Conservation (phyloP, 176 grass and related monocot genomes). For the Metroxylon sagu region DNA sequence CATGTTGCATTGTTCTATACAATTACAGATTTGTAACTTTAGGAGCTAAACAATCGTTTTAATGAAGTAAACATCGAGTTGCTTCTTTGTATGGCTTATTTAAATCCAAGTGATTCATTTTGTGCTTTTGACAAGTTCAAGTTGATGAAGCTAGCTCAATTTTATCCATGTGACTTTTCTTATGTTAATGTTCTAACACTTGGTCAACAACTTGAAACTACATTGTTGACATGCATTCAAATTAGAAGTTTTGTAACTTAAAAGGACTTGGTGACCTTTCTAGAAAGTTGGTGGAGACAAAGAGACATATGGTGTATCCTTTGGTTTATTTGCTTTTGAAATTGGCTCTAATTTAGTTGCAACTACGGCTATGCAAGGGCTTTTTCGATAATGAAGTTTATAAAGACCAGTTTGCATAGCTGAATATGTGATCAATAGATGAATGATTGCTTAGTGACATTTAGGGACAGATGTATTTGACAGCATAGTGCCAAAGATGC, state of each 20-base stretch:
- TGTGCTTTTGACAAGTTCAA: neutral
- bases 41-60: no score
- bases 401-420: neutral
- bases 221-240: neutral
- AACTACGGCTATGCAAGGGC: no score
- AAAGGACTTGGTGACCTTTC: neutral
- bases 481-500: no score
- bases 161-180: neutral
- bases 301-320: neutral
- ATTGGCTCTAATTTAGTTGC: neutral
- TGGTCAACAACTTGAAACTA: neutral
- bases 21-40: no score
- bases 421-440: no score
- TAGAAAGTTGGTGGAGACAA: neutral
- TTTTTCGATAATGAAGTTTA: no score
- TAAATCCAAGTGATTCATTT: neutral
- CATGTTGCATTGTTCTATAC: neutral
- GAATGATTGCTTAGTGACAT: no score
- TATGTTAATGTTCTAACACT: neutral
- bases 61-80: neutral
- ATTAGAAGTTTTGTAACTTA: neutral
- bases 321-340: neutral
- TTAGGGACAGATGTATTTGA: no score
- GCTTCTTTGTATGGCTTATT: neutral
- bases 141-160: neutral